Conservation (phyloP, 129 eudicot genomes). For the Smallanthus sonchifolius region DNA sequence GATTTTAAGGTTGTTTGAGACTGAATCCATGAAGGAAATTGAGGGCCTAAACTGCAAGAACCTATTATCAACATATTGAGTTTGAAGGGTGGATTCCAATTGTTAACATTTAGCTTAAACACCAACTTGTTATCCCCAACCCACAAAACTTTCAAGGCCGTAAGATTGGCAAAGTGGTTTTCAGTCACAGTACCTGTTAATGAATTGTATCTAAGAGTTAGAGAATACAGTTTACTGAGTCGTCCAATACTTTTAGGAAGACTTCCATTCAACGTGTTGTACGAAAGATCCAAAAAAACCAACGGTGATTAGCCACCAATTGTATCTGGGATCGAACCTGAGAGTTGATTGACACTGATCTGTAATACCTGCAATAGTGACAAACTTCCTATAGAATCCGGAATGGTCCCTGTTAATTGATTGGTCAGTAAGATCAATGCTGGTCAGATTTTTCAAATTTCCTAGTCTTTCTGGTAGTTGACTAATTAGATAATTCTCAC, state of each 20-base stretch:
- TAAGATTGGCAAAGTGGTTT: neutral
- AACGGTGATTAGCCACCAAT: neutral
- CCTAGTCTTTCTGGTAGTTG: too few species aligned
- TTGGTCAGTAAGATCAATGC: too few species aligned
- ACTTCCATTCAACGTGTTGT: too few species aligned
- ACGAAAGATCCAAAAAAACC: neutral
- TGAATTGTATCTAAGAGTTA: neutral
- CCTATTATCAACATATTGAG: neutral
- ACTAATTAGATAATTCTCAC: too few species aligned
- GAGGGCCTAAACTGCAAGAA: neutral
- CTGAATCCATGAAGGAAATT: neutral
- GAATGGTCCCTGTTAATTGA: too few species aligned
- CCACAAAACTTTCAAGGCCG: neutral
- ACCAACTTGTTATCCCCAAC: neutral
- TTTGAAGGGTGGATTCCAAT: neutral
- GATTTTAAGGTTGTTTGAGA: neutral
- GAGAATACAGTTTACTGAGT: too few species aligned
- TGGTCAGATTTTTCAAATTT: too few species aligned
- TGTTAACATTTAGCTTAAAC: neutral
- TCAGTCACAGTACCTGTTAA: neutral
- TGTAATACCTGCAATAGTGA: too few species aligned
- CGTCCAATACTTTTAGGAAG: too few species aligned
- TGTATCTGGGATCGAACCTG: too few species aligned
- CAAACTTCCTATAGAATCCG: neutral
- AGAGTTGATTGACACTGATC: too few species aligned